Conservation (phyloP, 371 early-diverging fungal genomes). For the Rhizomucor pusillus region DNA sequence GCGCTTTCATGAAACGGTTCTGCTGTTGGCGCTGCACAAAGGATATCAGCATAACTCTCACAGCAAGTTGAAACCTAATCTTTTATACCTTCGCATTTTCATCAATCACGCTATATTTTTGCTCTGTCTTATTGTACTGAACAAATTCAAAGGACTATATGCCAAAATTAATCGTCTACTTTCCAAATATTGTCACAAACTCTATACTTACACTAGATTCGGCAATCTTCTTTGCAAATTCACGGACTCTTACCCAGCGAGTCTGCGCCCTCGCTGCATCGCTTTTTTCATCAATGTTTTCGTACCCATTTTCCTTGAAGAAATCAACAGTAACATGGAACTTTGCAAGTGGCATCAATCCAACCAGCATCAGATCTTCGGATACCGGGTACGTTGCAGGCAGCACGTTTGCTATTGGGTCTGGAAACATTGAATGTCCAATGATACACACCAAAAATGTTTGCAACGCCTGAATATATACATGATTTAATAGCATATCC, state of each 20-base stretch:
- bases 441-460: conserved; percentile 30
- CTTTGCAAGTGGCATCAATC: conserved; percentile 22
- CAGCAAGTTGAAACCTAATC: not conserved
- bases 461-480: conserved; percentile 29
- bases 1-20: conserved; percentile 56
- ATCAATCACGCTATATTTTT: conserved; percentile 53
- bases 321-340: conserved; percentile 43
- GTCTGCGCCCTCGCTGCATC: conserved; percentile 35
- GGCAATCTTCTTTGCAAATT: conserved; percentile 33
- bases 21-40: conserved; percentile 45
- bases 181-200: not conserved
- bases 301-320: conserved; percentile 35
- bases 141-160: conserved; percentile 50
- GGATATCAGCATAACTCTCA: not conserved
- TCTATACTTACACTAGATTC: conserved; percentile 29
- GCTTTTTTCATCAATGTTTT: conserved; percentile 14
- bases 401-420: conserved; percentile 32
- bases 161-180: not conserved
- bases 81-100: conserved; percentile 50
- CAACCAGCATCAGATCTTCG: conserved; percentile 36
- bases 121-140: conserved; percentile 45
- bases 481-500: no score
- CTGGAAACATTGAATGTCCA: conserved; percentile 37
- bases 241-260: conserved; percentile 45
- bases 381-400: conserved; percentile 42